A percentile compares a stretch with the other conserved stretches of the same genome.
phyloP scores from a whole-genome alignment of 352 stramenopile genomes.

The Phytopythium litorale region DNA sequence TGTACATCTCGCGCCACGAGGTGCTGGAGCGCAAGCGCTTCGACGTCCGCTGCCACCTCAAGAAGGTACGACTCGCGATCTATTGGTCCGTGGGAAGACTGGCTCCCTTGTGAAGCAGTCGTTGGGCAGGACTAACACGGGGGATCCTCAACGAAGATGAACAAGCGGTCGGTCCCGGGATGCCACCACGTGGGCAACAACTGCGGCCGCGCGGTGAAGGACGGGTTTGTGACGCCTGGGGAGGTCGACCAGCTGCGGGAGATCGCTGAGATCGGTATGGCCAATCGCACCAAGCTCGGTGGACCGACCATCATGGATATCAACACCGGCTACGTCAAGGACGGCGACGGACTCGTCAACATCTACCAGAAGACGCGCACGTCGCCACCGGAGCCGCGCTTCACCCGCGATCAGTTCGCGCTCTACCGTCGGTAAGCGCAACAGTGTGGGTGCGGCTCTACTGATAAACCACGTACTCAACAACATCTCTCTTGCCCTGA shows the following conservation, averaged over 20 bases:
- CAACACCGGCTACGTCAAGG: slow-evolving; percentile 87
- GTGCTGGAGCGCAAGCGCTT: slow-evolving; percentile 41
- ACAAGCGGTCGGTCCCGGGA: slow-evolving; percentile 46
- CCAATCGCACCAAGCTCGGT: slow-evolving; percentile 55
- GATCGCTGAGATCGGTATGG: slow-evolving; percentile 85
- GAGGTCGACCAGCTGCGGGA: slow-evolving; percentile 67
- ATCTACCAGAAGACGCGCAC: slow-evolving; percentile 71
- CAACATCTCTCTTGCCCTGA: not conserved
- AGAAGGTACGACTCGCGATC: slow-evolving; percentile 26
- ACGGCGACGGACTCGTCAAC: slow-evolving; percentile 85
- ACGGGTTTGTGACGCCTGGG: slow-evolving; percentile 67
- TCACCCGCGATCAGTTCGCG: slow-evolving; percentile 77
- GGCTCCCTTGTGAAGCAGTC: not conserved
- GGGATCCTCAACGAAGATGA: slow-evolving; percentile 12
- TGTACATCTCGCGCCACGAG: slow-evolving; percentile 33
- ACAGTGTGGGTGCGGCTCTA: not conserved
- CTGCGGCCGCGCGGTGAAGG: slow-evolving; percentile 66
- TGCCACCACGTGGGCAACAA: slow-evolving; percentile 60
- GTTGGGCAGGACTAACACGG: not conserved
- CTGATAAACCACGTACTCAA: not conserved
- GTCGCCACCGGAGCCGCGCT: slow-evolving; percentile 46
- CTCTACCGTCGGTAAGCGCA: slow-evolving; percentile 61
- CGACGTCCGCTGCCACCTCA: slow-evolving; percentile 44
- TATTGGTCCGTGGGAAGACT: not conserved
- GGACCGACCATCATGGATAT: slow-evolving; percentile 92